Evolutionary conservation across 108 stramenopile genomes (phyloP).

Genomic region (Aurantiochytrium sp.): DNA sequence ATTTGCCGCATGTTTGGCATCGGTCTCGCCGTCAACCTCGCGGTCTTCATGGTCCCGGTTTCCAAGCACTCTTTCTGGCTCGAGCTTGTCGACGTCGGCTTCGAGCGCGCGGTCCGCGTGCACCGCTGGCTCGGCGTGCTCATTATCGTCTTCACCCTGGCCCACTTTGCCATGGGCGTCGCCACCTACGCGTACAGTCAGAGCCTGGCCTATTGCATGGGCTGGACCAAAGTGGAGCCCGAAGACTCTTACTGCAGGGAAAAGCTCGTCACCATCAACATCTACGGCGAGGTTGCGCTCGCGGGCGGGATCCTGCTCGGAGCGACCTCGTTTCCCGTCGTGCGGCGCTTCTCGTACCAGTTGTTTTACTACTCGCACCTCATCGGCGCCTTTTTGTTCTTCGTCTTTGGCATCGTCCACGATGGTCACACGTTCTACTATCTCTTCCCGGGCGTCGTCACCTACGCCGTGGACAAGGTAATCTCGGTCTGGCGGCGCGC

Average conservation of each 20-base stretch:
- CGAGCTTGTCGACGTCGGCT: conserved; percentile 21
- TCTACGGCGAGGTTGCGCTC: not conserved
- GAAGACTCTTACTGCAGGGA: not conserved
- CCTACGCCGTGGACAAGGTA: not conserved
- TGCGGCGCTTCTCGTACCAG: not conserved
- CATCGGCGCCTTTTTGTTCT: not conserved
- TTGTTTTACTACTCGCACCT: not conserved
- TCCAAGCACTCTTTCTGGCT: conserved; percentile 26
- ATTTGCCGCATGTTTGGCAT: conserved; percentile 6
- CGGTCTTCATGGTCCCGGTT: not conserved
- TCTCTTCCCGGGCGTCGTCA: not conserved
- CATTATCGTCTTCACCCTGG: not conserved
- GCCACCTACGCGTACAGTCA: not conserved
- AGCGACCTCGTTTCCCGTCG: not conserved
- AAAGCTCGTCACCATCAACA: not conserved
- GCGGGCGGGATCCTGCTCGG: not conserved
- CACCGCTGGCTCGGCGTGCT: conserved; percentile 14
- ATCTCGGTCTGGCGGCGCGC: not conserved
- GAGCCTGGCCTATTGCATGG: not conserved
- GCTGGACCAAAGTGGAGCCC: not conserved
- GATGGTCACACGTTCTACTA: not conserved
- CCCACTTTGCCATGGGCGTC: not conserved
- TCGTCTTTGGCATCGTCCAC: not conserved
- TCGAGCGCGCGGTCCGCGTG: not conserved
- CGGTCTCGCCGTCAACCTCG: not conserved